phyloP scores from a whole-genome alignment of 2,329 filamentous ascomycete species.

The Aureobasidium pullulans region DNA sequence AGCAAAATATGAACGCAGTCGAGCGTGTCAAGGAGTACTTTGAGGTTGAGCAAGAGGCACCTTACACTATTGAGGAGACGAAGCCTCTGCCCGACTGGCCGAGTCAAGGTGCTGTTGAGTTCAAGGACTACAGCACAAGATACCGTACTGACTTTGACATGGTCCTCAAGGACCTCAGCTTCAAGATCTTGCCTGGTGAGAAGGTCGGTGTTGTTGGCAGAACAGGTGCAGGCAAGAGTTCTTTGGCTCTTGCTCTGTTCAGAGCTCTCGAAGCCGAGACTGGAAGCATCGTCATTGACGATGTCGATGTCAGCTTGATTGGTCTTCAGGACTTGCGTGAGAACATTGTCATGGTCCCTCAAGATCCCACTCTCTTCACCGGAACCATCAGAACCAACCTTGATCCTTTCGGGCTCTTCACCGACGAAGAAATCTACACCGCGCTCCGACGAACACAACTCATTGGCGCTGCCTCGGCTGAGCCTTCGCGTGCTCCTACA shows the following conservation, averaged over 20 bases:
- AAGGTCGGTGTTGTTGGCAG: slow-evolving; percentile 95
- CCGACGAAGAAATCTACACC: slow-evolving; percentile 82
- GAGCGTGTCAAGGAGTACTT: slow-evolving; percentile 97
- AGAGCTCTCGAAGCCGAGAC: slow-evolving; percentile 84
- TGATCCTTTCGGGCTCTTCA: slow-evolving; percentile 84
- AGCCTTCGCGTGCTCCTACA: slow-evolving; percentile 28
- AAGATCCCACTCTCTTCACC: slow-evolving; percentile 90
- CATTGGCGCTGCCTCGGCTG: slow-evolving; percentile 51
- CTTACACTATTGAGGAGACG: slow-evolving; percentile 66
- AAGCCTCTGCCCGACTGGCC: slow-evolving; percentile 79
- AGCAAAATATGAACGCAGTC: slow-evolving; percentile 99
- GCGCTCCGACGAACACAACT: slow-evolving; percentile 84
- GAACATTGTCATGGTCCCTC: slow-evolving; percentile 93
- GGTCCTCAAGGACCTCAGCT: slow-evolving; percentile 74
- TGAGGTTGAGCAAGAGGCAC: slow-evolving; percentile 89
- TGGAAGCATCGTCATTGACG: slow-evolving; percentile 85
- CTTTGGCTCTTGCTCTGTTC: slow-evolving; percentile 86
- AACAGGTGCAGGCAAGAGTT: slow-evolving; percentile 95
- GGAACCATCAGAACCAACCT: slow-evolving; percentile 88
- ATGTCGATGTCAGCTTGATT: slow-evolving; percentile 81
- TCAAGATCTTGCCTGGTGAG: slow-evolving; percentile 77
- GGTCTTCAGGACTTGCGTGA: slow-evolving; percentile 89
- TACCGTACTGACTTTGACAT: slow-evolving; percentile 83
- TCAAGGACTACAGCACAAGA: slow-evolving; percentile 79
- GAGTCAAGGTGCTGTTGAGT: slow-evolving; percentile 75